Evolutionary conservation across 78 protist genomes (phyloP), one percentile per base, ranked within the genome.

Genomic region (Mantamonas sphyraenae): DNA sequence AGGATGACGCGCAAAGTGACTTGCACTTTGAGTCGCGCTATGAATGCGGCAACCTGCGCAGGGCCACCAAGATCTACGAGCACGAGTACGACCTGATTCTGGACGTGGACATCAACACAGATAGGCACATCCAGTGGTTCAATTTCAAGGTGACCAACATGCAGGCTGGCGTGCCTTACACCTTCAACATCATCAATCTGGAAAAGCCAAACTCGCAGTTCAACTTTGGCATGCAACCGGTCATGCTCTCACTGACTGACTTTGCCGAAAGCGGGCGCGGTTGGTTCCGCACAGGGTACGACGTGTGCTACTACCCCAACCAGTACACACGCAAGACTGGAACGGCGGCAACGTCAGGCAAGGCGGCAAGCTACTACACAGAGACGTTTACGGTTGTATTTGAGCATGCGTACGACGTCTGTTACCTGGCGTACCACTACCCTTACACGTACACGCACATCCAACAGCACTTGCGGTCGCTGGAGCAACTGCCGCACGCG

Each of bases 361-460:
- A 16, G 16, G 28, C 53, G 16, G 28, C 16, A 19, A 19, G 28
- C 28, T 47, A 24, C 10, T 68, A 74, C 68, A 75, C 90, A 43
- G 34, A 80, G 8, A 58, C 91, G n/a, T 86, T 81, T 69, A 45
- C 39, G 14, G 7, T 68, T 34, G 47, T 30, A 2, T 53, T 74
- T 19, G 16, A 17, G 1, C 2, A 62, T 20, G 39, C 51, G 16
- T 20, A 72, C 31, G 91, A 86, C 59, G 39, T 26, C 8, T 2
- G 34, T 33, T 73, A 68, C 72, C 10, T 86, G 35, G 80, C 87
- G 20, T 80, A 78, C 61, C 75, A 64, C 66, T 74, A 63, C 61
- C 93, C 93, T 8, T 88, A 78, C 71, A 79, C 85, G 38, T 75
- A 73, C 63, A 72, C 82, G n/a, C 73, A 74, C 62, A 66, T 87